Evolutionary conservation across 495 filamentous ascomycete genomes (phyloP).

Genomic region (Xylaria castorea): DNA sequence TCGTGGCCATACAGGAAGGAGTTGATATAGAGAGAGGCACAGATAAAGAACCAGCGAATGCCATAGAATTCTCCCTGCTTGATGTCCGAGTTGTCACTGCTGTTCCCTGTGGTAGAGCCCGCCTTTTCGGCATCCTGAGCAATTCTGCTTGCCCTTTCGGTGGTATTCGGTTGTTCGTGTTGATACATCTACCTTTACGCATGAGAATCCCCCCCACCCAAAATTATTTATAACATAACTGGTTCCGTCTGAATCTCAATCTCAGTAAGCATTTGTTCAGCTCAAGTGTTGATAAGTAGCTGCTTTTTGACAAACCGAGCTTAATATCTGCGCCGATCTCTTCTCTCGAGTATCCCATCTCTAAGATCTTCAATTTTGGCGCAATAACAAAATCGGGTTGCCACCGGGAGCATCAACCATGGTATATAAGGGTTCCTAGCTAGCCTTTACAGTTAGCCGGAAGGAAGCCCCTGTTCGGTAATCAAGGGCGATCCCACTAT

Average conservation of each 20-base stretch:
- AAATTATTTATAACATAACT: not conserved
- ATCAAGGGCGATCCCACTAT: not conserved
- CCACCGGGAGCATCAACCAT: too few relatives aligned
- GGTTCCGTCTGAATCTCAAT: not conserved
- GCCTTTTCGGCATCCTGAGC: not conserved
- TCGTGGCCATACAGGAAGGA: conserved; percentile 65
- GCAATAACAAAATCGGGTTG: too few relatives aligned
- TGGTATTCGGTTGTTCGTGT: not conserved
- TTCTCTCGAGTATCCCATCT: not conserved
- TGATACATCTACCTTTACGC: too few relatives aligned
- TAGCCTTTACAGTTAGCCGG: too few relatives aligned
- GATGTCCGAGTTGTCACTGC: not conserved
- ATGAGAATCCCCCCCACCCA: too few relatives aligned
- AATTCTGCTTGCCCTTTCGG: not conserved
- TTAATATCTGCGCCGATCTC: not conserved
- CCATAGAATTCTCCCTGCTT: conserved; percentile 26
- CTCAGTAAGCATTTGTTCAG: not conserved
- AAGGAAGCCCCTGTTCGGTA: not conserved
- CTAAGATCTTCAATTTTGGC: too few relatives aligned
- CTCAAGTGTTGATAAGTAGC: not conserved
- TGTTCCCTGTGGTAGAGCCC: not conserved
- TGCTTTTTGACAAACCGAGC: not conserved
- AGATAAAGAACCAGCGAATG: conserved; percentile 51
- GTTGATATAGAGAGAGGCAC: conserved; percentile 53
- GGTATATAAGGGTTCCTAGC: too few relatives aligned